Evolutionary conservation across 2,329 filamentous ascomycete genomes (phyloP), one percentile per base, ranked within the genome.

Genomic region (Ophiosphaerella narmari): DNA sequence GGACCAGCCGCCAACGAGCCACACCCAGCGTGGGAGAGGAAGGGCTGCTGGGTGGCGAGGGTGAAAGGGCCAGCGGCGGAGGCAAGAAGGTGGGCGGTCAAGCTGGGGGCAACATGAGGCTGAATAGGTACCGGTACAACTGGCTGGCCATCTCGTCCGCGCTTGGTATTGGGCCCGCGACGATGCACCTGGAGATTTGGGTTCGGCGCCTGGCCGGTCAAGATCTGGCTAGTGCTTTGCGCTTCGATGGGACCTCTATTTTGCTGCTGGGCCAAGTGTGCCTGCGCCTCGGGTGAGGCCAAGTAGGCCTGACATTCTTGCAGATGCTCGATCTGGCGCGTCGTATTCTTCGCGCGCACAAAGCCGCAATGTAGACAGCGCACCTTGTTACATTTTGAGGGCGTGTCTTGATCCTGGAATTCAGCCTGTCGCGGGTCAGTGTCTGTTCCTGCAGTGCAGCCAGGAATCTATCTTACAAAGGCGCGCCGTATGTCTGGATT

Each of bases 21-120:
- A 47, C 79, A 77, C 12, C 86, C 86, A 5, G 87, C 87, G 40
- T 83, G 79, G 9, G 76, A 77, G 43, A 91, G 82, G 72, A 91
- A 90, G 0, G 83, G 78, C 46, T 85, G 81, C 52, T 86, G 84
- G 0, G 87, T 90, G 9, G 87, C 86, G 24, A 73, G 71, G 3
- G 70, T 74, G 67, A 83, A 83, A 39, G 75, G 73, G 4, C 71
- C 62, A 2, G 74, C 66, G 63, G 79, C 77, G 45, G 76, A 77
- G 38, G 75, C 67, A 54, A 85, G 78, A 37, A 89, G 82, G 62
- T 85, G 77, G 44, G 75, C 70, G 1, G 85, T 87, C 39, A 89
- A 74, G 4, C 82, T 78, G 6, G 78, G 77, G 11, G 70, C 62
- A 26, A 65, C 60, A 24, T 57, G 62, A 16, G 50, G 58, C 18